phyloP scores from a whole-genome alignment of 163 green algal genomes.

The Smithsoniella earleae region DNA sequence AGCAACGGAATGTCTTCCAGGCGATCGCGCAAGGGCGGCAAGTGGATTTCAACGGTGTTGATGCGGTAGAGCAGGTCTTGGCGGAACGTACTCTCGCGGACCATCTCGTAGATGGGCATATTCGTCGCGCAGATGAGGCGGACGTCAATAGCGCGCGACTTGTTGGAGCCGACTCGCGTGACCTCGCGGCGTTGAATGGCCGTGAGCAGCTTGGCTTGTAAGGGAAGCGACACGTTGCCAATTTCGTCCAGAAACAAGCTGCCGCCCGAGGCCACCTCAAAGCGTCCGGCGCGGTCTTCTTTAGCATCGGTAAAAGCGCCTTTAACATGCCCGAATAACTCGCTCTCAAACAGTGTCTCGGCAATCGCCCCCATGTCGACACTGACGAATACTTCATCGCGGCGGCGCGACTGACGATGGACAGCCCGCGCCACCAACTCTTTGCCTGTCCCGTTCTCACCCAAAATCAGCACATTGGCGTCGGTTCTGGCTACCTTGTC shows the following conservation, averaged over 20 bases:
- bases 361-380: not conserved
- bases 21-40: not conserved
- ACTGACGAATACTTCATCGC: not conserved
- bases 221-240: not conserved
- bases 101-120: not conserved
- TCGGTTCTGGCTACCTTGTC: too few relatives aligned
- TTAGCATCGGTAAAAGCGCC: not conserved
- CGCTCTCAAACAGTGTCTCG: not conserved
- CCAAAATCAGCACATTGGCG: too few relatives aligned
- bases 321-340: not conserved
- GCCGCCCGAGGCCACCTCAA: not conserved
- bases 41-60: not conserved
- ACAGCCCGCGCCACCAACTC: too few relatives aligned
- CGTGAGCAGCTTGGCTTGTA: not conserved
- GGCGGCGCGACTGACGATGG: not conserved
- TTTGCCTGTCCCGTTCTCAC: too few relatives aligned
- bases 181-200: not conserved
- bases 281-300: not conserved
- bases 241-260: not conserved
- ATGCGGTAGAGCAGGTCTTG: conserved; percentile 3
- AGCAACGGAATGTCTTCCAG: not conserved
- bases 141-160: not conserved
- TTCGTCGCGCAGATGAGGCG: not conserved
- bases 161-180: not conserved
- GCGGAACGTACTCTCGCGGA: not conserved